phyloP scores from a whole-genome alignment of 805 yeast genomes.

The Tetrapisispora pingtungensis region DNA sequence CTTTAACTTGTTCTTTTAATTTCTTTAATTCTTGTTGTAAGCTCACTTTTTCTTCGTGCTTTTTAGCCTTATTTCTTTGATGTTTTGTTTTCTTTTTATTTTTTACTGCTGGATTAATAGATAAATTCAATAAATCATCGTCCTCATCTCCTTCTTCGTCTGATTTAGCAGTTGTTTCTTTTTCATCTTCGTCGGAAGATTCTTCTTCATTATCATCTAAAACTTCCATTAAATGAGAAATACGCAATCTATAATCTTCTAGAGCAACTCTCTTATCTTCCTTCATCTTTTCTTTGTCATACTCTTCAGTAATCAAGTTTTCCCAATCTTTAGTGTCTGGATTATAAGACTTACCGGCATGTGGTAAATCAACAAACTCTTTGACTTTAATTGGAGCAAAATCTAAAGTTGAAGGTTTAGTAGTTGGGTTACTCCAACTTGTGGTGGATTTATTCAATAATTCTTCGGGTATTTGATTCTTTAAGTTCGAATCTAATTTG shows the following conservation, averaged over 20 bases:
- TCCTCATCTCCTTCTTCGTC: slow-evolving; percentile 30
- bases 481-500: slow-evolving; percentile 14
- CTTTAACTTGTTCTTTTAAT: slow-evolving; percentile 50
- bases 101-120: slow-evolving; percentile 61
- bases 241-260: slow-evolving; percentile 52
- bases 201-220: slow-evolving; percentile 50
- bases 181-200: slow-evolving; percentile 28
- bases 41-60: slow-evolving; percentile 47
- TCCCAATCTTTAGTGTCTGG: slow-evolving; percentile 84
- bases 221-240: slow-evolving; percentile 54
- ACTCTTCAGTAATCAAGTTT: slow-evolving; percentile 56
- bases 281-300: slow-evolving; percentile 48
- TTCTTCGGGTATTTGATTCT: slow-evolving; percentile 31
- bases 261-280: slow-evolving; percentile 56
- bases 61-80: slow-evolving; percentile 62
- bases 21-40: slow-evolving; percentile 48
- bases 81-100: slow-evolving; percentile 65
- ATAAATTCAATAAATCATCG: slow-evolving; percentile 37
- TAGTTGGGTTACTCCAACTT: slow-evolving; percentile 44
- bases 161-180: slow-evolving; percentile 24
- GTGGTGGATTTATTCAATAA: slow-evolving; percentile 32
- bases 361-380: slow-evolving; percentile 46
- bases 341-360: slow-evolving; percentile 83
- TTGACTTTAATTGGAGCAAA: slow-evolving; percentile 45
- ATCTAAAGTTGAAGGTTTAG: slow-evolving; percentile 45